These are phyloP conservation scores for Shiraia sp. DNA, from an alignment of 2,329 filamentous ascomycete species.

Conservation along the genomic window DNA sequence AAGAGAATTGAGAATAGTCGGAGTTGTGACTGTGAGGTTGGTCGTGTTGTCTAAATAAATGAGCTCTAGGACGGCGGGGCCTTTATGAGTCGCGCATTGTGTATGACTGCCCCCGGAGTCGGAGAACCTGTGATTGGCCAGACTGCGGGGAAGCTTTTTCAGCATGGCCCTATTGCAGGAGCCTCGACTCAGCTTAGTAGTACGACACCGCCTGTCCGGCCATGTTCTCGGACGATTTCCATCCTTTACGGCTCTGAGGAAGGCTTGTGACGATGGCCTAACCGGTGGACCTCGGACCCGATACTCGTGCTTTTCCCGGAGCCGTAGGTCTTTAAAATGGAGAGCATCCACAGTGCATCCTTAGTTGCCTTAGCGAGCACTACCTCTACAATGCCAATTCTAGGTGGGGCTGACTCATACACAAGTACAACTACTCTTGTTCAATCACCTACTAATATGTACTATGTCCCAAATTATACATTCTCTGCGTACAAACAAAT, in stretches of 20 bases:
- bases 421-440: too few relatives aligned
- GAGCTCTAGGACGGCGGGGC: slow-evolving; percentile 12
- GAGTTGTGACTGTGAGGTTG: background rate
- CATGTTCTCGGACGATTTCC: background rate
- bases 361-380: too few relatives aligned
- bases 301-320: slow-evolving; percentile 12
- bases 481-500: too few relatives aligned
- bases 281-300: background rate
- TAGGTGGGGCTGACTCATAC: too few relatives aligned
- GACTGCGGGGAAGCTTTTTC: slow-evolving; percentile 13
- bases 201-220: slow-evolving; percentile 5
- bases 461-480: too few relatives aligned
- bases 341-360: too few relatives aligned
- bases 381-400: too few relatives aligned
- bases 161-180: too few relatives aligned
- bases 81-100: slow-evolving; percentile 34
- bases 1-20: background rate
- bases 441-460: too few relatives aligned
- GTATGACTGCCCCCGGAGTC: slow-evolving; percentile 23
- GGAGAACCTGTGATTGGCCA: slow-evolving; percentile 31
- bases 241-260: background rate
- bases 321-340: too few relatives aligned
- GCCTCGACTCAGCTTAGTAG: background rate
- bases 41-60: slow-evolving; percentile 3
- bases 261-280: background rate